phyloP scores from a whole-genome alignment of 192 early-diverging fungal species.

The Gaertneriomyces semiglobifer region DNA sequence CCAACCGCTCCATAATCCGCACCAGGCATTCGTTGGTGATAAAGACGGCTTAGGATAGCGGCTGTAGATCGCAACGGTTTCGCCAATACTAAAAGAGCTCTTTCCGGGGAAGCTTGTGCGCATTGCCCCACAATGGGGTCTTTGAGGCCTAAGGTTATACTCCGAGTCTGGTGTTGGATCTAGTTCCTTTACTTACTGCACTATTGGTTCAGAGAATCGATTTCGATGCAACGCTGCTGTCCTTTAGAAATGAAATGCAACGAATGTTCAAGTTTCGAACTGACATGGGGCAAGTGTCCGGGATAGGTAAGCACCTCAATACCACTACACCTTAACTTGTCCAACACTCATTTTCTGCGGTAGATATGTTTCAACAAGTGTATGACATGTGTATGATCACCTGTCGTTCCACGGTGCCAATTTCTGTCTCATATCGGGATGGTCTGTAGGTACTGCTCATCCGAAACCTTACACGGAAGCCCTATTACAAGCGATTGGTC shows the following conservation, averaged over 20 bases:
- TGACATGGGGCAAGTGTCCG: constrained; percentile 8
- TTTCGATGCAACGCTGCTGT: constrained; percentile 13
- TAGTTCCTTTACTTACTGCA: background rate
- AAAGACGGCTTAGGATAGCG: no score
- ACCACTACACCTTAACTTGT: background rate
- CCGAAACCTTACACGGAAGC: constrained; percentile 67
- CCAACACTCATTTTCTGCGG: background rate
- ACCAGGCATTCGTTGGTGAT: no score
- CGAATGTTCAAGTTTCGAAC: constrained; percentile 23
- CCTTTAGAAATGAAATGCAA: constrained; percentile 17
- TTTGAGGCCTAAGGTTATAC: no score
- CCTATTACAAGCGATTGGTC: constrained; percentile 63
- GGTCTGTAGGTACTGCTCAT: constrained; percentile 43
- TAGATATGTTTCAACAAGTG: constrained; percentile 72
- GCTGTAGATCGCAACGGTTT: no score
- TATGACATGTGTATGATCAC: constrained; percentile 66
- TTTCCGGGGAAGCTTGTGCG: no score
- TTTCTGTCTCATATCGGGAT: no score
- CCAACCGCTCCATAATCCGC: no score
- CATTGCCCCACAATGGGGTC: no score
- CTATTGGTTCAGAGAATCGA: constrained; percentile 15
- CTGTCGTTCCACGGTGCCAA: no score
- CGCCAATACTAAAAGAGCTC: no score
- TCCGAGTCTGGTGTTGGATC: background rate
- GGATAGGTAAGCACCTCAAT: constrained; percentile 13